These are phyloP conservation scores for Silene noctiflora DNA, from an alignment of 179 eudicot genomes.

Conservation along the genomic window DNA sequence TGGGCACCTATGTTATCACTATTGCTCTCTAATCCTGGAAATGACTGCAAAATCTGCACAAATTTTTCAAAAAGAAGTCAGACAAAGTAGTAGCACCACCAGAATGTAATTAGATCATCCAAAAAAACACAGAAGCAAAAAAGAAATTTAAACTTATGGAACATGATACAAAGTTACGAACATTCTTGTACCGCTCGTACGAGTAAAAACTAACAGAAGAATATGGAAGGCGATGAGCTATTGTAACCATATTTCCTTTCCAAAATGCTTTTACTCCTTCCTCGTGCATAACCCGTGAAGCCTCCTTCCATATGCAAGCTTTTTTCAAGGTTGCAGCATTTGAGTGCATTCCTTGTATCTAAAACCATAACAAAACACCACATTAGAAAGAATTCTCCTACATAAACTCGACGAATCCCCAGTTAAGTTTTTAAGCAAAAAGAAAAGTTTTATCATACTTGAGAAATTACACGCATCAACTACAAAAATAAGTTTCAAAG, in stretches of 20 bases:
- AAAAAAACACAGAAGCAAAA: constrained; percentile 2
- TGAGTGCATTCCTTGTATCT: constrained; percentile 78
- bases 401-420: background rate
- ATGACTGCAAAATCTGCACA: constrained; percentile 57
- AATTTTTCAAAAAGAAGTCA: constrained; percentile 3
- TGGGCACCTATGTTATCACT: constrained; percentile 60
- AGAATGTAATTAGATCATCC: background rate
- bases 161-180: constrained; percentile 57
- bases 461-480: background rate
- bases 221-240: constrained; percentile 75
- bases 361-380: constrained; percentile 13
- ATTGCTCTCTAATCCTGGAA: constrained; percentile 52
- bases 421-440: background rate
- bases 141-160: constrained; percentile 21
- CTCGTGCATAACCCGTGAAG: constrained; percentile 53
- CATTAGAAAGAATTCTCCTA: background rate
- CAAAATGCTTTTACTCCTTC: constrained; percentile 74
- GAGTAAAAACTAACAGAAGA: constrained; percentile 73
- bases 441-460: background rate
- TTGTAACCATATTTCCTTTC: constrained; percentile 75
- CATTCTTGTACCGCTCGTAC: constrained; percentile 70
- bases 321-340: constrained; percentile 51
- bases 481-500: background rate
- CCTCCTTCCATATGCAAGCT: constrained; percentile 62
- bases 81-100: background rate